Base-by-base conservation (phyloP, 495 filamentous ascomycete species). In the Beverwykella pulmonaria region DNA sequence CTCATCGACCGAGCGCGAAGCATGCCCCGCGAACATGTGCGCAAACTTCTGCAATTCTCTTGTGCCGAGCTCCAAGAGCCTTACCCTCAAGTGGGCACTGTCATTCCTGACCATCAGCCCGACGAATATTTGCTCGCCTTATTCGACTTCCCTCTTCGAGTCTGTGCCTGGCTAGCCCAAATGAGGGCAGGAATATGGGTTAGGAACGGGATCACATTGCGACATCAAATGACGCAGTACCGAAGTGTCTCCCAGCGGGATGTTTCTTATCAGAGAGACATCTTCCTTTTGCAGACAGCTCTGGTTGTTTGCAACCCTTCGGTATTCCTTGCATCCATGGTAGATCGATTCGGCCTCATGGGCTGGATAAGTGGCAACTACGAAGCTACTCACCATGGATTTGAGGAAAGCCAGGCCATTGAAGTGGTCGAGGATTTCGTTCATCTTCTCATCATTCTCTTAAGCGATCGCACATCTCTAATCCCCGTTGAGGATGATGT, bases 131-230 rank as follows among this genome's bases (percentile, higher is more conserved):
- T 97, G 15, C 86, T 96, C 74, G 87, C 90, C 0, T 86, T 91
- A 67, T 97, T 98, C 72, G 94, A 99, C 74, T 95, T 90, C 73
- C 93, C 94, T 2, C 81, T 99, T 6, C 83, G 94, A 36, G 92
- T 97, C 2, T 97, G 92, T 75, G 92, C 90, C 10, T 99, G 94
- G 94, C 80, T 99, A 22, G 90, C 93, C 1, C 95, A 99, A 78
- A 98, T 98, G 87, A 96, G 95, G 75, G 91, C 92, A 2, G 90
- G 90, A 17, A 94, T 97, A 90, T 99, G 94, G 94, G 95, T 99
- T 41, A 88, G 94, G 34, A 99, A 99, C 73, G 94, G 94, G 9
- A 87, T 97, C 68, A 97, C 92, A 74, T 85, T 99, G 49, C 87
- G 91, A 15, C 94, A 99, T 74, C 94, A 99, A 75, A 92, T 92